phyloP scores from a whole-genome alignment of 371 early-diverging fungal genomes.

The Mucor irregularis region DNA sequence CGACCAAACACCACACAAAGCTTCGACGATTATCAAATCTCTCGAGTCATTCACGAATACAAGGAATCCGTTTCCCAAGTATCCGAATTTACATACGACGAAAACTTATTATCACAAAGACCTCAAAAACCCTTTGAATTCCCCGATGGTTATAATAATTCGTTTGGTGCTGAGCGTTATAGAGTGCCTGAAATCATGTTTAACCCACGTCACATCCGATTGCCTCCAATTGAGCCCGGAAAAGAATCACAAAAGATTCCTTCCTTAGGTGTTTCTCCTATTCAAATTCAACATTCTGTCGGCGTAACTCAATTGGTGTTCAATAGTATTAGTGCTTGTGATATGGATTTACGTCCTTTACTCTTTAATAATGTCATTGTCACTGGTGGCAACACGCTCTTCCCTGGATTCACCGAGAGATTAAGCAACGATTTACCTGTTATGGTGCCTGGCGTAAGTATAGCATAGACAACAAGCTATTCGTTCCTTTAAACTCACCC shows the following conservation, averaged over 20 bases:
- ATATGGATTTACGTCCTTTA: constrained; percentile 84
- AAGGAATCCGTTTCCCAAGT: constrained; percentile 93
- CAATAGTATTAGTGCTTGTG: constrained; percentile 73
- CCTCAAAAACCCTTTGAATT: constrained; percentile 90
- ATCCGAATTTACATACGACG: constrained; percentile 70
- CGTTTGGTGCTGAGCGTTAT: constrained; percentile 82
- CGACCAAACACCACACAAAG: constrained; percentile 64
- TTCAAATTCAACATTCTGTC: constrained; percentile 40
- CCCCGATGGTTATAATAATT: constrained; percentile 89
- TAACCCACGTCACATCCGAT: constrained; percentile 11
- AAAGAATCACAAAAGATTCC: constrained; percentile 27
- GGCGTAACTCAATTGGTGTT: constrained; percentile 73
- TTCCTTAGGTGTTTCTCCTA: constrained; percentile 29
- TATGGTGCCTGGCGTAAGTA: constrained; percentile 74
- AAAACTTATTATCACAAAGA: constrained; percentile 49
- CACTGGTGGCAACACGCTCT: constrained; percentile 88
- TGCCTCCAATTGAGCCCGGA: constrained; percentile 21
- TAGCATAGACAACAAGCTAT: background rate
- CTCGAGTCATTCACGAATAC: constrained; percentile 79
- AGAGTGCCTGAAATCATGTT: constrained; percentile 85
- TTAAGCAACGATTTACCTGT: constrained; percentile 71
- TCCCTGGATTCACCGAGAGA: constrained; percentile 89
- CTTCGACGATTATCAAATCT: constrained; percentile 69
- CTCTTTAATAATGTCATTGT: constrained; percentile 81
- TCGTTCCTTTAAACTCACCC: background rate